Evolutionary conservation across 805 yeast genomes (phyloP).

Genomic region (Lachancea sp.): DNA sequence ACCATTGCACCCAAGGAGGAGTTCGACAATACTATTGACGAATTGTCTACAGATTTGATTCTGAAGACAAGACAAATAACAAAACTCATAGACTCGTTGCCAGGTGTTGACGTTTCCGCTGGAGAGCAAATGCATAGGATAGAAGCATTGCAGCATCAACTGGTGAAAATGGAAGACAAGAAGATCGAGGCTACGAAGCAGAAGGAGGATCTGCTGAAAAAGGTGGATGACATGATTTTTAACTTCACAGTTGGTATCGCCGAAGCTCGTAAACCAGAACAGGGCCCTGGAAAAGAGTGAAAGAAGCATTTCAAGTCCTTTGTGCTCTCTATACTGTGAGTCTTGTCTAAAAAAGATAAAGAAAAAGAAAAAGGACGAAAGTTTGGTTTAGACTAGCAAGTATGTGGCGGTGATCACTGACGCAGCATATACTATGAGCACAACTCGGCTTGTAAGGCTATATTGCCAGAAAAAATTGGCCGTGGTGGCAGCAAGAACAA

Average conservation of each 20-base stretch:
- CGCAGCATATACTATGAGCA: not conserved
- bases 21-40: constrained; percentile 49
- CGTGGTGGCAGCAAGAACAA: constrained; percentile 9
- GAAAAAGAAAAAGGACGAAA: not conserved
- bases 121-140: constrained; percentile 64
- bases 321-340: too few relatives aligned
- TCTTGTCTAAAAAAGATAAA: too few relatives aligned
- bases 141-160: constrained; percentile 52
- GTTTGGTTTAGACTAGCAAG: not conserved
- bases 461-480: constrained; percentile 10
- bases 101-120: constrained; percentile 86
- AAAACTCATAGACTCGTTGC: constrained; percentile 78
- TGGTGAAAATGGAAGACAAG: constrained; percentile 52
- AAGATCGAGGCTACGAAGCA: constrained; percentile 51
- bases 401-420: not conserved
- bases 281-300: not conserved
- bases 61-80: constrained; percentile 81
- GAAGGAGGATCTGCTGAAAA: constrained; percentile 55
- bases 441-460: not conserved
- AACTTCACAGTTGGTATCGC: constrained; percentile 38
- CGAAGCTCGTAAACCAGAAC: constrained; percentile 25
- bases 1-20: constrained; percentile 46
- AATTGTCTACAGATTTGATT: constrained; percentile 77
- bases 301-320: too few relatives aligned
- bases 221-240: constrained; percentile 61